Evolutionary conservation across 108 stramenopile species (phyloP), one percentile per base, ranked within the genome.

Genomic region (Skeletonema marinoi): DNA sequence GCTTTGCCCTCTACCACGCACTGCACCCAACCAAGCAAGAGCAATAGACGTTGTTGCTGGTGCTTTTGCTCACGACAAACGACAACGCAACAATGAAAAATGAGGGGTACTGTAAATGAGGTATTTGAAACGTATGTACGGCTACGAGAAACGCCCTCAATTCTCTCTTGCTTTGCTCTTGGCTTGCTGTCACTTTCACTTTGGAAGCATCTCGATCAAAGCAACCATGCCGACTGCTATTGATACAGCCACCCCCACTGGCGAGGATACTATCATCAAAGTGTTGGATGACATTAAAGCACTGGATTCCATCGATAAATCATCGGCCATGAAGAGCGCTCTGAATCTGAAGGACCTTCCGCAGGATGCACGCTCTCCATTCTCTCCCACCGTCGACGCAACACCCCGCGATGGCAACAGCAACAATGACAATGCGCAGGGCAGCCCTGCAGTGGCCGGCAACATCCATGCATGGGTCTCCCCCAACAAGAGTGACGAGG

Each of bases 401-500:
- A 31, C 41, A 32, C 71, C 71, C 17, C 60, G 71, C 32, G 21
- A 54, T 42, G 36, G 11, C 35, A 16, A 10, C 44, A 2, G 4
- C 44, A 46, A n/a, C 16, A n/a, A 46, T 46, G 2, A 46, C 54
- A 56, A 56, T 56, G 21, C 54, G 25, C 54, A 56, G 54, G 54
- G 54, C 54, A 56, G 54, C 25, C 54, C 54, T 2, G 25, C 29
- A 25, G 48, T 58, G 17, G 63, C 36, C 2, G 50, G 63, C 8
- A 66, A 65, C n/a, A 30, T 32, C 30, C 71, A 70, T 44, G 72
- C 32, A 1, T 80, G 79, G 79, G 59, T 80, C 19, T 80, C 79
- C 12, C 72, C 72, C 25, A 73, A 73, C 61, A 80, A 80, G 68
- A 73, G 70, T 41, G 66, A 56, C 17, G 78, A 79, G 46, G n/a